Conservation (phyloP, 192 early-diverging fungal species). For the Helicostylum pulchrum region DNA sequence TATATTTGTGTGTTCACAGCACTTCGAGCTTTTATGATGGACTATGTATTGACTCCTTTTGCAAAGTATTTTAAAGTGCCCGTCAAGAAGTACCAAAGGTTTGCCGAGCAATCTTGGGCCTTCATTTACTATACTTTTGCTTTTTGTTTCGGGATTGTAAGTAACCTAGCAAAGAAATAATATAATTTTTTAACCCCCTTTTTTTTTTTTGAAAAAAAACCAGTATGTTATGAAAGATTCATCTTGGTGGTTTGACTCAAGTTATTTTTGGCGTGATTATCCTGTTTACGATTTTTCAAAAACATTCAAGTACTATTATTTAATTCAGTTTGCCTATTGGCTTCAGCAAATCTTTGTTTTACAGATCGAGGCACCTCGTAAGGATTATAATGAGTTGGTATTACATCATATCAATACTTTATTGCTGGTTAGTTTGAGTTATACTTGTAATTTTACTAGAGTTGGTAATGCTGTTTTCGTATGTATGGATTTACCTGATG, state of each 20-base stretch:
- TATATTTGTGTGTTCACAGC: constrained; percentile 65
- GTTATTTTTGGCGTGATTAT: constrained; percentile 52
- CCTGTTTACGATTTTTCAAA: constrained; percentile 46
- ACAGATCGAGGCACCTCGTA: constrained; percentile 56
- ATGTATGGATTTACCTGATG: constrained; percentile 64
- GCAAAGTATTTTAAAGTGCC: constrained; percentile 23
- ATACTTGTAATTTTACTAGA: constrained; percentile 56
- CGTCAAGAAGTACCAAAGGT: constrained; percentile 48
- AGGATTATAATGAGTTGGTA: constrained; percentile 53
- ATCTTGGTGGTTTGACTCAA: constrained; percentile 63
- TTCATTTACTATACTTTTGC: constrained; percentile 65
- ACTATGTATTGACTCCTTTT: constrained; percentile 45
- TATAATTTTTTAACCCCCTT: background rate
- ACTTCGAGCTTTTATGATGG: constrained; percentile 53
- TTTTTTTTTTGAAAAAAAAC: background rate
- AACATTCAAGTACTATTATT: constrained; percentile 55
- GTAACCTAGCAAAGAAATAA: background rate
- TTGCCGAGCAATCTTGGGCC: constrained; percentile 72
- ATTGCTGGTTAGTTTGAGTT: constrained; percentile 53
- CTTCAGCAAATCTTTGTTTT: constrained; percentile 59
- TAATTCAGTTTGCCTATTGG: constrained; percentile 59
- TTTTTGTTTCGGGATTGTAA: constrained; percentile 57
- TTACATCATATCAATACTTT: constrained; percentile 62
- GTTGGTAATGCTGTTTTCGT: constrained; percentile 63
- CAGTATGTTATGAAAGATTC: constrained; percentile 59